A percentile compares a stretch with the other conserved stretches of the same genome.
Evolutionary conservation across 1,139 yeast species (phyloP).

Genomic region (Nakaseomyces kungkrabaensis): DNA sequence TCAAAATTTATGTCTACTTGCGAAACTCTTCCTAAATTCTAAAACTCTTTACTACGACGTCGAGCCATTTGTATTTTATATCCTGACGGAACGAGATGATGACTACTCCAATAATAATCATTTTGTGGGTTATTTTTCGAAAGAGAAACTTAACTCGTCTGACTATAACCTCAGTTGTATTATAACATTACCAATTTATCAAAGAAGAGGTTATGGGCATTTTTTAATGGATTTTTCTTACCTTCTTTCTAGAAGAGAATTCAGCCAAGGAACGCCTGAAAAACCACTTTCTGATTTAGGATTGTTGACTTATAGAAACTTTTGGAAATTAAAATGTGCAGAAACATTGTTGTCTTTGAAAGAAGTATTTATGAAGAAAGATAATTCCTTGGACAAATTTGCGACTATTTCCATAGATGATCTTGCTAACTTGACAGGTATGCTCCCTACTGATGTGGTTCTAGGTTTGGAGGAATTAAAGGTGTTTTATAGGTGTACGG

Average conservation of each 20-base stretch:
- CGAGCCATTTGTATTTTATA: constrained; percentile 86
- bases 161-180: constrained; percentile 85
- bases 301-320: constrained; percentile 70
- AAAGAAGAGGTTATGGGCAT: constrained; percentile 83
- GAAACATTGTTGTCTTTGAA: constrained; percentile 27
- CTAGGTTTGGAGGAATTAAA: constrained; percentile 75
- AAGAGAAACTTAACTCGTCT: constrained; percentile 67
- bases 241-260: constrained; percentile 61
- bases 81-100: constrained; percentile 52
- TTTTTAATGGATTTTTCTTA: constrained; percentile 85
- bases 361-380: constrained; percentile 8
- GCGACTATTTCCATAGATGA: constrained; percentile 42
- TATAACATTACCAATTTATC: constrained; percentile 78
- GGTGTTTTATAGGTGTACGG: constrained; percentile 33
- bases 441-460: constrained; percentile 78
- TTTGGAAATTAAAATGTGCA: constrained; percentile 65
- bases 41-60: constrained; percentile 91
- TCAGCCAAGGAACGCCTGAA: constrained; percentile 84
- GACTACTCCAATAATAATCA: constrained; percentile 30
- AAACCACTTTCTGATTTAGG: constrained; percentile 89
- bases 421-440: constrained; percentile 64
- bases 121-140: constrained; percentile 89
- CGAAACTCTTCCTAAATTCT: constrained; percentile 80
- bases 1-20: constrained; percentile 79
- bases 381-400: background rate